Conservation (phyloP, 2,329 filamentous ascomycete genomes). For the Curvularia hawaiiensis region DNA sequence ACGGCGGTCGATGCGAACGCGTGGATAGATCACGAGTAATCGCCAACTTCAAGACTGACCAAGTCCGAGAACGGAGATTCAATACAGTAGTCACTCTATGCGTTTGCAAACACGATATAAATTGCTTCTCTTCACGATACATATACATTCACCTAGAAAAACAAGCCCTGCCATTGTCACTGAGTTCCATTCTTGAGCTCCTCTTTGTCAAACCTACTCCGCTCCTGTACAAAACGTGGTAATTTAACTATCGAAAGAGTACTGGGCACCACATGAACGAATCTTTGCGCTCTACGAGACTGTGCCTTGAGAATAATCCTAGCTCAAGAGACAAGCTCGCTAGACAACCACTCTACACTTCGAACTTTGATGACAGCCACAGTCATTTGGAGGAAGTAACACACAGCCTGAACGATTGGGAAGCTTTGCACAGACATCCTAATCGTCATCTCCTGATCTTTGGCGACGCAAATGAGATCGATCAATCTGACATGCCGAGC, state of each 20-base stretch:
- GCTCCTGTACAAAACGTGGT: neutral
- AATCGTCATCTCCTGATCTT: constrained; percentile 1
- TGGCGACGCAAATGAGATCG: constrained; percentile 22
- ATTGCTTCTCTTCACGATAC: constrained; percentile 13
- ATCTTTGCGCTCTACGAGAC: constrained; percentile 7
- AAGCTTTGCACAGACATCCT: constrained; percentile 9
- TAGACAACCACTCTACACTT: constrained; percentile 3
- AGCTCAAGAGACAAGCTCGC: neutral
- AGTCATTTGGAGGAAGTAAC: constrained; percentile 9
- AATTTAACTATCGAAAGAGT: neutral
- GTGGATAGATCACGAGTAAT: constrained; percentile 44
- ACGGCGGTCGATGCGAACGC: constrained; percentile 11
- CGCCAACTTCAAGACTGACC: constrained; percentile 6
- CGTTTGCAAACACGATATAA: constrained; percentile 16
- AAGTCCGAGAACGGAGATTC: constrained; percentile 1
- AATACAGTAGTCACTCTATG: constrained; percentile 1
- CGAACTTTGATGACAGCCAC: neutral
- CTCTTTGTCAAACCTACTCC: neutral
- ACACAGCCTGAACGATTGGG: neutral
- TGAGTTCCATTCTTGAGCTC: neutral
- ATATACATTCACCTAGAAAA: neutral
- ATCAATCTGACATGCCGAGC: constrained; percentile 16
- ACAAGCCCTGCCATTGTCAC: neutral
- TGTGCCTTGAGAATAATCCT: constrained; percentile 5
- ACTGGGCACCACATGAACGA: constrained; percentile 21